Base-by-base conservation (phyloP, 2,329 filamentous ascomycete genomes). In the Sarocladiaceae sp. region DNA sequence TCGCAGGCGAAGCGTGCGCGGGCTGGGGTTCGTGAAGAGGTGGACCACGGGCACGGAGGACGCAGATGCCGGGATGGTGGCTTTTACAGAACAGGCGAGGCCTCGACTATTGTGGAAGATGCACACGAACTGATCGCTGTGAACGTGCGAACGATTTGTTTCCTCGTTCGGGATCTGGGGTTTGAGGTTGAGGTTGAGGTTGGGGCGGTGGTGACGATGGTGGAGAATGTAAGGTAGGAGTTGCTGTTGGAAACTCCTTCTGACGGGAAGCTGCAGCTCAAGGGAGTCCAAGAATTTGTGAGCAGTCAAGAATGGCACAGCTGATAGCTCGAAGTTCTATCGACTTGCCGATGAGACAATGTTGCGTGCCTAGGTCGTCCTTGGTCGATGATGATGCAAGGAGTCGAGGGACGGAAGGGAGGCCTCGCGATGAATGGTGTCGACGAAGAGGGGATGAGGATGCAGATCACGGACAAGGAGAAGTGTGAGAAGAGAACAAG, bases 121-220 rank as follows among this genome's bases (percentile, higher is more conserved):
- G n/a, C n/a, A n/a, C n/a, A 33, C 44, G 44, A 48, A 33, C 44
- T 48, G 26, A 17, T 48, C 44, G 28, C 28, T 11, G 44, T 33
- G 26, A 28, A 22, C 33, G 8, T 25, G 44, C 44, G 44, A 48
- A 48, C 44, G 44, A 31, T 48, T 48, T 48, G 44, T 48, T 48
- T 48, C 44, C 22, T 48, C 5, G 23, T 5, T 5, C 12, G 44
- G 7, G 44, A 48, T 48, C 44, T 33, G 25, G 44, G 44, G 44
- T 48, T 33, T 48, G 44, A 33, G 44, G 26, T 29, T 48, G 11
- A 7, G 22, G 20, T 33, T 25, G 44, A 12, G 20, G 7, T 20
- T 25, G n/a, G 22, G 26, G 7, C 15, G 44, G 28, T 48, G 20
- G 44, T 22, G 44, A 12, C 17, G 28, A 28, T 46, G 22, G 22